Percentiles rank a stretch among this genome's conserved stretches.
These are phyloP conservation scores for Dalbergia cochinchinensis DNA, from an alignment of 306 rosid genomes.

Conservation along the genomic window DNA sequence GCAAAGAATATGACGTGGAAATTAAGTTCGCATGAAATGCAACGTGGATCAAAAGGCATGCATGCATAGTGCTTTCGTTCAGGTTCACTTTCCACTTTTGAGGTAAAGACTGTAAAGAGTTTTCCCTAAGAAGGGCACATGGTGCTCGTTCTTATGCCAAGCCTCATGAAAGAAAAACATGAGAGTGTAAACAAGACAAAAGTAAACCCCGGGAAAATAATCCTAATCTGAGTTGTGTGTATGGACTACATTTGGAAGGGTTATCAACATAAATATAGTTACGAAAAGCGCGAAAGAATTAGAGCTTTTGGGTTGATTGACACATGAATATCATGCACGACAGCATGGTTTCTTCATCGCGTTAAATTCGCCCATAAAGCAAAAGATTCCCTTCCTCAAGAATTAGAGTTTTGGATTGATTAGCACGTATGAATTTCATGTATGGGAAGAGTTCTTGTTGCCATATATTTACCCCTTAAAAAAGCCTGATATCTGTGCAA, in stretches of 20 bases:
- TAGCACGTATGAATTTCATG: too few relatives aligned
- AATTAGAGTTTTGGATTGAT: too few relatives aligned
- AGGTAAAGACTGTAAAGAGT: neutral
- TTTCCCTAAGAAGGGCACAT: neutral
- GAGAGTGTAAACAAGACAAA: neutral
- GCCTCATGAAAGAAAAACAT: too few relatives aligned
- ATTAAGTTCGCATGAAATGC: neutral
- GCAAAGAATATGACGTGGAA: too few relatives aligned
- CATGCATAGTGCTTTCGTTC: neutral
- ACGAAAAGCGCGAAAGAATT: neutral
- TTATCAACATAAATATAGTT: too few relatives aligned
- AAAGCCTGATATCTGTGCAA: too few relatives aligned
- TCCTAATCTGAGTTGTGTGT: too few relatives aligned
- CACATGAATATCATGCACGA: neutral
- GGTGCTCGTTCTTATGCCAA: neutral
- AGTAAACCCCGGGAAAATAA: too few relatives aligned
- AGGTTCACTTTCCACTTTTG: neutral
- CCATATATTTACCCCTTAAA: too few relatives aligned
- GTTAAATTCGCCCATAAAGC: neutral
- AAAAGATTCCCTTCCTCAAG: too few relatives aligned
- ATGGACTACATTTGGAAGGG: too few relatives aligned
- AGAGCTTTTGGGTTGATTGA: neutral
- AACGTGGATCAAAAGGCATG: neutral
- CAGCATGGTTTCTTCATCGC: neutral
- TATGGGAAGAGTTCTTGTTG: too few relatives aligned